Base-by-base conservation (phyloP, 2,329 filamentous ascomycete species). In the Xylogone sp. region DNA sequence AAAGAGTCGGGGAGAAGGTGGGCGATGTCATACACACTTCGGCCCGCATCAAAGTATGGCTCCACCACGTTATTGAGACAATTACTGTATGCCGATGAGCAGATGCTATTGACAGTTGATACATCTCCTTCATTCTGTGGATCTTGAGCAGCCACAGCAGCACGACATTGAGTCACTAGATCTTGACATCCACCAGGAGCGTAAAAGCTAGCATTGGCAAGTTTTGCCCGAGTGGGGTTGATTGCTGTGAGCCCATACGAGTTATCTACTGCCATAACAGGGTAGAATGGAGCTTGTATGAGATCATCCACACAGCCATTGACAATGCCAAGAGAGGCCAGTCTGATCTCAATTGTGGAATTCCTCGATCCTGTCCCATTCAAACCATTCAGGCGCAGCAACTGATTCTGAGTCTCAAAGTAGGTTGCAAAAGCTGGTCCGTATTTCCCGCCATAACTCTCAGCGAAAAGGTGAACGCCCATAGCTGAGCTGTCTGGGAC, bases 371-470 rank as follows among this genome's bases (percentile, higher is more conserved):
- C 52, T 1, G 73, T 66, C 2, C 82, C 78, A 50, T 74, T 77
- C n/a, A 66, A 62, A 13, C 82, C 78, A 50, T 74, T 77, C n/a
- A 66, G 62, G 13, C 79, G 76, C 48, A 72, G 72, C n/a, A 39
- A 16, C 18, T 71, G 64, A 58, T 90, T 90, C 67, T 90, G 84
- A 51, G 79, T 65, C 59, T 86, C 75, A 69, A 77, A 80, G 20
- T 74, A 67, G 19, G 73, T 71, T 10, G 83, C 82, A 59, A 88
- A 86, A 1, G 79, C 71, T 2, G 84, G 84, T 0, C 83, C 87
- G 59, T 88, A 90, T 51, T 83, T 79, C 12, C 87, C 87, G 29
- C 84, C 81, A 64, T 88, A 86, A 66, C 82, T 86, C 65, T 90
- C 84, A 1, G 83, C 77, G 55, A 87, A 88, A 3, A 89, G 69